Conservation (phyloP, 345 rosid species). For the Eucalyptus erythrocorys region DNA sequence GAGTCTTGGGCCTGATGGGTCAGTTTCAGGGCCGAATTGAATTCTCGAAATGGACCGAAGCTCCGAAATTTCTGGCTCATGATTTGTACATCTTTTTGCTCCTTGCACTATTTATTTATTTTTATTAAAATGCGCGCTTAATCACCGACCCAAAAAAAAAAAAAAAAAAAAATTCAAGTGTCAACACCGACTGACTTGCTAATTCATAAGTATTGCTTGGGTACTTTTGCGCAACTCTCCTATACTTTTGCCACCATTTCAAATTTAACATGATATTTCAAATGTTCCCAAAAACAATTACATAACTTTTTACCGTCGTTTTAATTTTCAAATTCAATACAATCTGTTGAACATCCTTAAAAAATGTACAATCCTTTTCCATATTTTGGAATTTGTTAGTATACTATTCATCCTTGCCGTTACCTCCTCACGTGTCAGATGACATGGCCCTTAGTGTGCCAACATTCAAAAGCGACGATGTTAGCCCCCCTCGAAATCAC, state of each 20-base stretch:
- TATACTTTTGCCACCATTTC: not conserved
- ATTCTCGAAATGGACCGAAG: not conserved
- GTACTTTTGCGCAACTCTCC: not conserved
- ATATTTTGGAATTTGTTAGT: not conserved
- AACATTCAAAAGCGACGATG: not conserved
- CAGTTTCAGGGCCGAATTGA: not conserved
- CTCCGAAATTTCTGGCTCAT: not conserved
- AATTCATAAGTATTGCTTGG: not conserved
- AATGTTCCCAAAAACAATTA: no score
- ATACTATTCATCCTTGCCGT: not conserved
- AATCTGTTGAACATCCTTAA: not conserved
- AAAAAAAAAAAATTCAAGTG: no score
- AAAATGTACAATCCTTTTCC: not conserved
- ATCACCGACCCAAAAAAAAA: not conserved
- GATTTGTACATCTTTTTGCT: not conserved
- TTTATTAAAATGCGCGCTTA: not conserved
- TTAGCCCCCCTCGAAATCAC: not conserved
- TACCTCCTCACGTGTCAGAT: not conserved
- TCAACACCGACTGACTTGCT: not conserved
- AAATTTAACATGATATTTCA: not conserved
- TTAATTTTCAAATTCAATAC: not conserved
- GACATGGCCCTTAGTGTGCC: not conserved
- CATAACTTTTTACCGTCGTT: rapidly evolving
- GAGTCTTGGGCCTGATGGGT: not conserved
- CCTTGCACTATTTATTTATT: not conserved